Conservation (phyloP, 2,329 filamentous ascomycete species). For the Aaosphaeria arxii region DNA sequence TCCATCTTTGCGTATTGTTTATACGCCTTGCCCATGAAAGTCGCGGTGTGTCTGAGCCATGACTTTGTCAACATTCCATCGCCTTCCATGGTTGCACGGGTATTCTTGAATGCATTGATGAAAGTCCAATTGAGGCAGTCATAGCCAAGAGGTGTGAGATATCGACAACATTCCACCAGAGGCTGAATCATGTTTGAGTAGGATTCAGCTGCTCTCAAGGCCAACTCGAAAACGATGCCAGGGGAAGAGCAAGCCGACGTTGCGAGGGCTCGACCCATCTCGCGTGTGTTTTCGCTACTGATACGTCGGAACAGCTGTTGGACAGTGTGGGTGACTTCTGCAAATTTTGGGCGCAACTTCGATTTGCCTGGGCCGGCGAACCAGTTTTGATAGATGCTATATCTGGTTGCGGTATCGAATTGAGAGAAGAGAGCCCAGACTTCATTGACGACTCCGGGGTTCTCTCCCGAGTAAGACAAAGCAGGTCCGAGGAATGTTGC, state of each 20-base stretch:
- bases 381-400: conserved; percentile 92
- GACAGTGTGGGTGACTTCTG: conserved; percentile 73
- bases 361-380: conserved; percentile 61
- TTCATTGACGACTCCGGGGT: conserved; percentile 80
- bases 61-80: conserved; percentile 76
- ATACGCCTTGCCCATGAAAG: conserved; percentile 89
- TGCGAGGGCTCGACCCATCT: conserved; percentile 83
- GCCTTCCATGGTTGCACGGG: conserved; percentile 58
- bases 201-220: conserved; percentile 84
- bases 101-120: conserved; percentile 65
- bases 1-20: conserved; percentile 82
- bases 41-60: conserved; percentile 86
- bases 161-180: conserved; percentile 90
- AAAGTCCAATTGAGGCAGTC: conserved; percentile 93
- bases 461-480: conserved; percentile 80
- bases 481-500: conserved; percentile 83
- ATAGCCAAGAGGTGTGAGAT: conserved; percentile 89
- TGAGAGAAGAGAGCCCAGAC: conserved; percentile 79
- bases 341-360: conserved; percentile 73
- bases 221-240: conserved; percentile 85
- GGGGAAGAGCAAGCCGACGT: conserved; percentile 92
- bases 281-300: conserved; percentile 78
- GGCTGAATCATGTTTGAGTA: conserved; percentile 95
- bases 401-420: conserved; percentile 74
- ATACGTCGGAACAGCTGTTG: conserved; percentile 84